Base-by-base conservation (phyloP, 768 basidiomycete genomes). In the Cubamyces sp. region DNA sequence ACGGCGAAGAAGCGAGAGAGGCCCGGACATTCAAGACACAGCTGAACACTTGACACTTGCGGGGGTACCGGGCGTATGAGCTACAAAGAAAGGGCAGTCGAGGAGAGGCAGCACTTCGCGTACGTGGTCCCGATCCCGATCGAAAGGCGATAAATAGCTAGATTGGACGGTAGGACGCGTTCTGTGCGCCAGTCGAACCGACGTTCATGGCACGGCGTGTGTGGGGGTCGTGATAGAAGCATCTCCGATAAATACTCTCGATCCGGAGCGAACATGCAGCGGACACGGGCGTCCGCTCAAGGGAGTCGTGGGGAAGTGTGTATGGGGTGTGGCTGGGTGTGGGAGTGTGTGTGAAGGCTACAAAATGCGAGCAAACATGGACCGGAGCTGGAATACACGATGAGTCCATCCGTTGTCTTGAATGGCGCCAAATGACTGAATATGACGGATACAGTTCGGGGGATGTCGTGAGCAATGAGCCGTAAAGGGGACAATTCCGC, bases 381-480 rank as follows among this genome's bases (percentile, higher is more conserved):
- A 34, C 28, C n/a, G 40, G 58, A 41, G 63, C 53, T 58, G 51
- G 63, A 49, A 64, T 64, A 64, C 63, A 64, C 26, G 58, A 51
- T 39, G 48, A 47, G 49, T 60, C 48, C 57, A 41, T 64, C 54
- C 63, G 51, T 19, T 23, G 50, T 46, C 58, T 60, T 55, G 58
- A 45, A 48, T 34, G 58, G 49, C 51, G 54, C 54, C 58, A 30
- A 51, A 46, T 30, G 39, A 50, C 47, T 23, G 60, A 46, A 30
- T n/a, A 26, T 43, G 54, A 61, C 50, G 30, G 64, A 65, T 50
- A 65, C 60, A 57, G 23, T 48, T 34, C 34, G 34, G 23, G 16
- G 40, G 21, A 23, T 54, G 49, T 3, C 34, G n/a, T 9, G 37
- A 42, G 34, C 40, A 15, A 12, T n/a, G 41, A 41, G n/a, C 12